A percentile compares a stretch with the other conserved stretches of the same genome.
Evolutionary conservation across 495 filamentous ascomycete species (phyloP).

Genomic region (Penicillium macrosclerotiorum): DNA sequence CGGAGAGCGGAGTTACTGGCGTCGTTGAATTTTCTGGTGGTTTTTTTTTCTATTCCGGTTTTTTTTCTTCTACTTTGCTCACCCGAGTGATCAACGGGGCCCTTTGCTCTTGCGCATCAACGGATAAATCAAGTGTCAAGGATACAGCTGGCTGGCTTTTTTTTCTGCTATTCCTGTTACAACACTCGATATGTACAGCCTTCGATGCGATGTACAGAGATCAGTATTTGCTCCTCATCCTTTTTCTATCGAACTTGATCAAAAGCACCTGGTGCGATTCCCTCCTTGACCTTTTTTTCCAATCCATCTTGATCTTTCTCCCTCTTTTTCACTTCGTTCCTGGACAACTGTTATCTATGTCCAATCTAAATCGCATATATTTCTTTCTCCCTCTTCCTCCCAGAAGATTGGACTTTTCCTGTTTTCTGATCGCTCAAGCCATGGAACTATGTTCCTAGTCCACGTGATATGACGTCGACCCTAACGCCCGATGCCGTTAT

Average conservation of each 20-base stretch:
- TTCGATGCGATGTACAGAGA: slow-evolving; percentile 21
- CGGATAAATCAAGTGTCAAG: neutral
- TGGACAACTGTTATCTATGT: neutral
- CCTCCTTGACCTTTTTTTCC: slow-evolving; percentile 1
- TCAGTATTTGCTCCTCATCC: neutral
- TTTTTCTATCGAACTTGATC: slow-evolving; percentile 3
- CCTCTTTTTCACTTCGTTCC: too few species aligned
- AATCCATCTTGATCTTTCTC: slow-evolving; percentile 1
- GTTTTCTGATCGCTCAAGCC: neutral
- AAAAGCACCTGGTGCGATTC: slow-evolving; percentile 11
- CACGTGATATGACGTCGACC: slow-evolving; percentile 25
- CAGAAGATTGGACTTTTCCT: slow-evolving; percentile 1
- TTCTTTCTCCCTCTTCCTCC: neutral
- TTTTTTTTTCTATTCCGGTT: slow-evolving; percentile 1
- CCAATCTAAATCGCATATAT: slow-evolving; percentile 12
- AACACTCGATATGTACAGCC: slow-evolving; percentile 18
- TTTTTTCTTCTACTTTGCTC: neutral
- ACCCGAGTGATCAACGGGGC: neutral
- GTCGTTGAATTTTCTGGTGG: neutral
- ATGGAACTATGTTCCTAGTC: slow-evolving; percentile 3
- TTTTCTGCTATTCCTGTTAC: neutral
- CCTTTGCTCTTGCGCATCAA: slow-evolving; percentile 2
- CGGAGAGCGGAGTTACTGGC: slow-evolving; percentile 20
- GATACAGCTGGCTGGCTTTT: slow-evolving; percentile 6
- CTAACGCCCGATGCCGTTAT: neutral